Conservation (phyloP, 176 grass and related monocot genomes). For the Hordeum marinum region DNA sequence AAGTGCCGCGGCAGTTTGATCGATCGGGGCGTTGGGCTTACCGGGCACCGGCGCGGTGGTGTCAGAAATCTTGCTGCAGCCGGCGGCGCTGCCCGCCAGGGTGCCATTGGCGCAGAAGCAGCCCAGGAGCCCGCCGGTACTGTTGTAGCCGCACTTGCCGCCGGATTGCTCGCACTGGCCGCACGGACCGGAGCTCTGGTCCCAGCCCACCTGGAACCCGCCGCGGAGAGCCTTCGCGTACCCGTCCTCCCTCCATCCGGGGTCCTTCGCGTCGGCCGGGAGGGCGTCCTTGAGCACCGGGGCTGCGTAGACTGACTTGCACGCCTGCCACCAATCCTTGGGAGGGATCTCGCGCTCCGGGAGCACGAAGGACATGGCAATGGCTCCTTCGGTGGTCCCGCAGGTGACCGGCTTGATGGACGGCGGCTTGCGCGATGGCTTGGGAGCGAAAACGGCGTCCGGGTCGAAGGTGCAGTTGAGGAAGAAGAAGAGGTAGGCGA, state of each 20-base stretch:
- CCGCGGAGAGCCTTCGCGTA: constrained; percentile 11
- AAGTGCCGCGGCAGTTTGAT: not conserved
- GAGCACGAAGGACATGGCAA: not conserved
- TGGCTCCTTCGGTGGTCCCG: not conserved
- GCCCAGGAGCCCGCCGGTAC: not conserved
- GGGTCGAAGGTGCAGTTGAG: not conserved
- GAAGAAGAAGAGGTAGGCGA: constrained; percentile 44
- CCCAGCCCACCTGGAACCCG: constrained; percentile 47
- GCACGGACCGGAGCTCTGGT: not conserved
- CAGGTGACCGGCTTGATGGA: constrained; percentile 16
- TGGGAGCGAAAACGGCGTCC: accelerated
- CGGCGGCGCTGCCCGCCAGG: not conserved
- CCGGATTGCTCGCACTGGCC: constrained; percentile 12
- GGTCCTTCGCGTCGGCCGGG: not conserved
- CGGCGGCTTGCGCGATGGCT: constrained; percentile 18
- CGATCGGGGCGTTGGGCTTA: not conserved
- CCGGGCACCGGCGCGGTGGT: not conserved
- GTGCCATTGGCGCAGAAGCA: constrained; percentile 48
- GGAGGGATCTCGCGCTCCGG: not conserved
- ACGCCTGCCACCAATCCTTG: constrained; percentile 11
- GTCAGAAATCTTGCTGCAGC: constrained; percentile 5
- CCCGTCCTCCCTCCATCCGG: constrained; percentile 10
- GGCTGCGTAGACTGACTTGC: not conserved
- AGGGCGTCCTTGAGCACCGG: constrained; percentile 22
- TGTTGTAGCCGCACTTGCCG: constrained; percentile 36